Evolutionary conservation across 805 yeast genomes (phyloP).

Genomic region (Candida michaelii): DNA sequence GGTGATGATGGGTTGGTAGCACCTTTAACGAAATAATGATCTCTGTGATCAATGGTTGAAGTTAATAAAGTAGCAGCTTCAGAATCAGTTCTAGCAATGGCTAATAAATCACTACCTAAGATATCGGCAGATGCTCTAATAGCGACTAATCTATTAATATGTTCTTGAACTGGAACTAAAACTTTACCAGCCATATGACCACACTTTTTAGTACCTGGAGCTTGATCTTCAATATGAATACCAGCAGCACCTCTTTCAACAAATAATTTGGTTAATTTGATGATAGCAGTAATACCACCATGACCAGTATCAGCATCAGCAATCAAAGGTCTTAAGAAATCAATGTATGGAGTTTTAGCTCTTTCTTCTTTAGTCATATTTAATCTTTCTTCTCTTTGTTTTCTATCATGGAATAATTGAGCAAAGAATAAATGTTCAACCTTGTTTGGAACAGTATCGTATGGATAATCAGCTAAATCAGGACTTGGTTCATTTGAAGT

Average conservation of each 20-base stretch:
- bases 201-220: conserved; percentile 97
- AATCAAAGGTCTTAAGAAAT: conserved; percentile 89
- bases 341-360: conserved; percentile 69
- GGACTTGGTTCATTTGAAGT: conserved; percentile 98
- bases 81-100: conserved; percentile 95
- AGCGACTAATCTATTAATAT: conserved; percentile 89
- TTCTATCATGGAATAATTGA: conserved; percentile 95
- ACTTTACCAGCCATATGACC: conserved; percentile 99
- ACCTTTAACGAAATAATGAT: conserved; percentile 90
- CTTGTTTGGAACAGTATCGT: conserved; percentile 98
- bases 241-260: conserved; percentile 99
- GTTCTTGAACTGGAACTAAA: conserved; percentile 96
- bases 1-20: conserved; percentile 80
- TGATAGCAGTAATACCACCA: conserved; percentile 96
- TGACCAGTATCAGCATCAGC: conserved; percentile 99
- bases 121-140: conserved; percentile 95
- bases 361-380: conserved; percentile 62
- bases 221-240: conserved; percentile 97
- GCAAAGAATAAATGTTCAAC: conserved; percentile 97
- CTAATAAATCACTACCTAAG: conserved; percentile 79
- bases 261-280: conserved; percentile 92
- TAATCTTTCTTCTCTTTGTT: conserved; percentile 85
- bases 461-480: conserved; percentile 97
- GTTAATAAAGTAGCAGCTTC: conserved; percentile 96
- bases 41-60: conserved; percentile 91